These are phyloP conservation scores for Clitoria ternatea DNA, from an alignment of 306 rosid genomes.

Conservation along the genomic window DNA sequence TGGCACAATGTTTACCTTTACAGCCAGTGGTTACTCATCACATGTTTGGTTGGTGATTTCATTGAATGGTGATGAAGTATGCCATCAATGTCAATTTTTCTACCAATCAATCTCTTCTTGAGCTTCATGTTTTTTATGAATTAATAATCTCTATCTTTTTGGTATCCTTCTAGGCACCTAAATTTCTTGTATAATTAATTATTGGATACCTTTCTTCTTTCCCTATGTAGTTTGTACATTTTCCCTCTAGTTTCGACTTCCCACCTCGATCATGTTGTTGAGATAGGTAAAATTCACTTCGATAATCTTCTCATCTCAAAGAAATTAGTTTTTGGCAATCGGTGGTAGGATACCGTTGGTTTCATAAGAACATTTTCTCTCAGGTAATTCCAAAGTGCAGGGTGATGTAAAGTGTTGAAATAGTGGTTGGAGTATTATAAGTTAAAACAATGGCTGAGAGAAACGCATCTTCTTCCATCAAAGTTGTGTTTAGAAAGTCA, in stretches of 20 bases:
- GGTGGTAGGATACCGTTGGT: too few species aligned
- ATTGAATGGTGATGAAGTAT: neutral
- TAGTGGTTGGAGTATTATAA: neutral
- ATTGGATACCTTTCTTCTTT: neutral
- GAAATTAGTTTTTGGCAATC: too few species aligned
- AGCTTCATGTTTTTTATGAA: neutral
- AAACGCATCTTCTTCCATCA: constrained; percentile 19
- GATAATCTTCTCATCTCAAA: too few species aligned
- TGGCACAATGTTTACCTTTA: neutral
- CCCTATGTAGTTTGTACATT: neutral
- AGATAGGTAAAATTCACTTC: too few species aligned
- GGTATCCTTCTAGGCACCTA: too few species aligned
- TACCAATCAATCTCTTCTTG: neutral
- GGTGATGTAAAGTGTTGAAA: neutral
- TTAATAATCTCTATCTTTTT: too few species aligned
- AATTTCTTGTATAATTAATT: too few species aligned
- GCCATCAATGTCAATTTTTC: neutral
- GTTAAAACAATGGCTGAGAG: constrained; percentile 33
- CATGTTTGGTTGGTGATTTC: neutral
- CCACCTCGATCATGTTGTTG: too few species aligned
- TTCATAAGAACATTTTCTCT: too few species aligned
- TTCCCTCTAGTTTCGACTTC: neutral
- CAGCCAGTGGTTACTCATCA: neutral
- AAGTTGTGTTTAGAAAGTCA: constrained; percentile 43
- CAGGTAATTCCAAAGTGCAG: too few species aligned